Evolutionary conservation across 1,284 basidiomycete genomes (phyloP).

Genomic region (Naganishia sp.): DNA sequence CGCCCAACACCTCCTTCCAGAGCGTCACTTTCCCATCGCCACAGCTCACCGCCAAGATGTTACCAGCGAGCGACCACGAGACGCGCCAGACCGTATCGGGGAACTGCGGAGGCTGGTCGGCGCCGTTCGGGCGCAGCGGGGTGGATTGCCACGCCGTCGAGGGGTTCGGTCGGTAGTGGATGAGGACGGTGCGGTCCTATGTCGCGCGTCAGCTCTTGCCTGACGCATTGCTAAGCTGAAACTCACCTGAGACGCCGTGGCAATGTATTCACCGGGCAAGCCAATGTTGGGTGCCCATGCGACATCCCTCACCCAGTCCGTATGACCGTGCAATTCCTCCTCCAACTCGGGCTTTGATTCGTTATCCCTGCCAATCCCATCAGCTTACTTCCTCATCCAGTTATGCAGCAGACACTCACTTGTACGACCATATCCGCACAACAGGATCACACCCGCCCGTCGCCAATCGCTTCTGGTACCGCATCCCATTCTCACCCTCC

Average conservation of each 20-base stretch:
- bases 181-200: constrained; percentile 84
- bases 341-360: constrained; percentile 58
- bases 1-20: constrained; percentile 97
- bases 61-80: constrained; percentile 94
- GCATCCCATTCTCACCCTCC: constrained; percentile 12
- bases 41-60: constrained; percentile 93
- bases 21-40: constrained; percentile 97
- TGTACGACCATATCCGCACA: constrained; percentile 87
- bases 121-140: constrained; percentile 70
- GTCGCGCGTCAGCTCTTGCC: neutral
- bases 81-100: constrained; percentile 96
- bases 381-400: neutral
- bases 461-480: constrained; percentile 73
- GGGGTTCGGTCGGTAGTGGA: constrained; percentile 87
- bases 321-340: constrained; percentile 83
- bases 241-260: constrained; percentile 83
- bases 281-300: constrained; percentile 98
- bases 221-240: neutral
- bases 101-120: constrained; percentile 66
- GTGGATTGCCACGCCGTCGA: constrained; percentile 81
- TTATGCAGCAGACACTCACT: constrained; percentile 47
- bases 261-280: constrained; percentile 89
- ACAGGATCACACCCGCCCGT: constrained; percentile 95
- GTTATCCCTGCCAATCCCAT: constrained; percentile 14
- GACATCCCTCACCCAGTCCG: constrained; percentile 97